Conservation (phyloP, 129 eudicot species). For the Escallonia rubra region DNA sequence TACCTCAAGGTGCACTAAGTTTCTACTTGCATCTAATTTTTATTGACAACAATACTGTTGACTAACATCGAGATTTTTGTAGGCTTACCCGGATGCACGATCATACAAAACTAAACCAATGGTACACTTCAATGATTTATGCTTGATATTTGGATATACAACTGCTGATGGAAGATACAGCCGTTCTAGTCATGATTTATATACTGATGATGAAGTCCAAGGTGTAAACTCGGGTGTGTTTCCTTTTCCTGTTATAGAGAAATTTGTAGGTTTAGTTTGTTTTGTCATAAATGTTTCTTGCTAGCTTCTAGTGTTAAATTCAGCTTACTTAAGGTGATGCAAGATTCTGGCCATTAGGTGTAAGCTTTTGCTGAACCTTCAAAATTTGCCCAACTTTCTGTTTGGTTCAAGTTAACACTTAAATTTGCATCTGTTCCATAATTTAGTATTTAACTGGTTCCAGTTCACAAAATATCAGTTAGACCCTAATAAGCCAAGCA, state of each 20-base stretch:
- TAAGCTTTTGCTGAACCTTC: neutral
- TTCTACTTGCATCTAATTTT: neutral
- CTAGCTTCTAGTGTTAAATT: neutral
- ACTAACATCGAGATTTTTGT: conserved; percentile 9
- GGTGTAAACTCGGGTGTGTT: conserved; percentile 36
- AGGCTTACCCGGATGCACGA: conserved; percentile 53
- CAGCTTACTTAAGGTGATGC: neutral
- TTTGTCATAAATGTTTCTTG: too few species aligned
- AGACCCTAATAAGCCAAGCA: too few species aligned
- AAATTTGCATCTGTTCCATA: too few species aligned
- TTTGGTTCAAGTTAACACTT: too few species aligned
- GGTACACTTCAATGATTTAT: conserved; percentile 45
- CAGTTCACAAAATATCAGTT: too few species aligned
- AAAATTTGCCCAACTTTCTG: too few species aligned
- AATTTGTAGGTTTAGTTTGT: too few species aligned
- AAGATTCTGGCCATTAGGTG: neutral
- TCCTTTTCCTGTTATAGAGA: conserved; percentile 2
- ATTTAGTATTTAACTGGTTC: too few species aligned
- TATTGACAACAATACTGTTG: neutral
- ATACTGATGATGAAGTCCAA: conserved; percentile 44
- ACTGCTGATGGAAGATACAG: conserved; percentile 69
- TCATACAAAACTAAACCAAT: conserved; percentile 46
- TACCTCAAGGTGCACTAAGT: conserved; percentile 45
- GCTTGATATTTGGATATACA: conserved; percentile 49
- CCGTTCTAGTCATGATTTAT: conserved; percentile 57